Evolutionary conservation across 2,329 filamentous ascomycete species (phyloP).

Genomic region (Fusarium nelsonii): DNA sequence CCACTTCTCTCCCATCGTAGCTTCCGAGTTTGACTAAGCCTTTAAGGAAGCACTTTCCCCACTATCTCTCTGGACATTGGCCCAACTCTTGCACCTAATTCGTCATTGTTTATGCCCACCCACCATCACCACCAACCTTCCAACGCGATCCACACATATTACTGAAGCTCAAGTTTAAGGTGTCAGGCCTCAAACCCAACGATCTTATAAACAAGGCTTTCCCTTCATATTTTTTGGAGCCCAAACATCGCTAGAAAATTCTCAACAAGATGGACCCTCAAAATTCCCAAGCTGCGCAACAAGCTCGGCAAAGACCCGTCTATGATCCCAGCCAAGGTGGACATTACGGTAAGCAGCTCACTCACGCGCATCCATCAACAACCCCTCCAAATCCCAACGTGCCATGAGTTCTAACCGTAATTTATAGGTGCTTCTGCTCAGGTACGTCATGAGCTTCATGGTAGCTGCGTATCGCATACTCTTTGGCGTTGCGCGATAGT

Average conservation of each 20-base stretch:
- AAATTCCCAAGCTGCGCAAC: conserved; percentile 64
- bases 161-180: conserved; percentile 9
- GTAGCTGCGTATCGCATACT: background rate
- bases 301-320: conserved; percentile 70
- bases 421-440: conserved; percentile 61
- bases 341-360: conserved; percentile 75
- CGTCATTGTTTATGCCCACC: conserved; percentile 12
- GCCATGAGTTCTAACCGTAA: conserved; percentile 12
- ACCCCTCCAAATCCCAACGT: background rate
- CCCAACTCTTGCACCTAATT: background rate
- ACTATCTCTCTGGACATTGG: conserved; percentile 1
- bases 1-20: background rate
- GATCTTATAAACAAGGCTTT: conserved; percentile 6
- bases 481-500: conserved; percentile 1
- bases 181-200: conserved; percentile 12
- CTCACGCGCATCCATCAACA: conserved; percentile 7
- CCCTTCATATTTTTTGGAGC: background rate
- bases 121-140: conserved; percentile 3
- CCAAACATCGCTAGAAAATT: conserved; percentile 9
- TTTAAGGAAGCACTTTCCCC: background rate
- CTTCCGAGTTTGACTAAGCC: background rate
- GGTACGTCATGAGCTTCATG: conserved; percentile 49
- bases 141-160: conserved; percentile 12
- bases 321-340: conserved; percentile 81
- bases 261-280: conserved; percentile 55